Evolutionary conservation across 768 basidiomycete species (phyloP).

Genomic region (Kwoniella mangroviensis): DNA sequence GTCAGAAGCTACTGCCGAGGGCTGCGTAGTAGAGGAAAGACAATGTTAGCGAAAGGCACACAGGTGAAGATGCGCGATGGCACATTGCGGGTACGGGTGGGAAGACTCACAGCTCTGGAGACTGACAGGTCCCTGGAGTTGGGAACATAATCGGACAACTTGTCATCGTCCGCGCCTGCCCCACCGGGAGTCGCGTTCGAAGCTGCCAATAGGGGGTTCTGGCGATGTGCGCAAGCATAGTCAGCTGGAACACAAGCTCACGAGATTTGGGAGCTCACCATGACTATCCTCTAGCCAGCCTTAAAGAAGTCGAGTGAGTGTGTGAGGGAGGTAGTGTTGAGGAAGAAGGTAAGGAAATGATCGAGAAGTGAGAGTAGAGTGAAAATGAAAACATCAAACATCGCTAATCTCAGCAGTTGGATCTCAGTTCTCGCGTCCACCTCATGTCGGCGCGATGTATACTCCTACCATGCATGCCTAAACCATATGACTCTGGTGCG

Average conservation of each 20-base stretch:
- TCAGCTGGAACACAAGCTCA: constrained; percentile 1
- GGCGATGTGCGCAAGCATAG: background rate
- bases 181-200: constrained; percentile 29
- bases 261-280: constrained; percentile 5
- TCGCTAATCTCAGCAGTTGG: background rate
- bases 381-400: constrained; percentile 7
- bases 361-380: background rate
- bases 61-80: background rate
- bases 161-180: constrained; percentile 69
- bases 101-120: constrained; percentile 68
- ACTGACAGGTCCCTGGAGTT: constrained; percentile 78
- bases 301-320: background rate
- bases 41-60: no score
- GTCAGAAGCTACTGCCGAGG: constrained; percentile 65
- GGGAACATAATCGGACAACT: constrained; percentile 86
- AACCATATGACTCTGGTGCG: background rate
- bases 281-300: background rate
- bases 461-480: background rate
- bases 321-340: background rate
- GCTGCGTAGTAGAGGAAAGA: constrained; percentile 21
- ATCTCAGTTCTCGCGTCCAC: background rate
- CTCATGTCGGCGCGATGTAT: background rate
- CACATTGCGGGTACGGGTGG: background rate
- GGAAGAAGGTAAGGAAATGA: background rate
- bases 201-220: constrained; percentile 51